Percentiles rank a stretch among this genome's conserved stretches.
Evolutionary conservation across 345 rosid species (phyloP).

Genomic region (Kernera saxatilis): DNA sequence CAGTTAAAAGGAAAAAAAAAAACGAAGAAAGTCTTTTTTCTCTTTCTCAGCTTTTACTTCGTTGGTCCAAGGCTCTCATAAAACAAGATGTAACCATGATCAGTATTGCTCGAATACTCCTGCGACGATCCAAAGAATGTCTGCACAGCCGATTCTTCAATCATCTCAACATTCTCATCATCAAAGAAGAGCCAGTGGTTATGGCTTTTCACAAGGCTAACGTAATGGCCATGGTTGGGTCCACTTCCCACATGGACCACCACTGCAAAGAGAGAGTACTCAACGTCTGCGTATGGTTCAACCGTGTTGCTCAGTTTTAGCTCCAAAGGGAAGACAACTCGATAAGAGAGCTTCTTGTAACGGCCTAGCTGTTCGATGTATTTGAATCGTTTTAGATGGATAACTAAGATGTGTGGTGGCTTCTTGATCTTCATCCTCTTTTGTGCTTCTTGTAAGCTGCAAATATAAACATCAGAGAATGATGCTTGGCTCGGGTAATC

Average conservation of each 20-base stretch:
- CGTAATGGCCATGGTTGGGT: slow-evolving; percentile 95
- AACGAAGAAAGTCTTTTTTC: neutral
- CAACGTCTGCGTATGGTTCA: slow-evolving; percentile 75
- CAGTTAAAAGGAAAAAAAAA: neutral
- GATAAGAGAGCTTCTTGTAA: slow-evolving; percentile 88
- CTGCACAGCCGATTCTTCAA: slow-evolving; percentile 95
- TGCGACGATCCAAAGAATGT: slow-evolving; percentile 98
- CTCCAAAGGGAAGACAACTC: slow-evolving; percentile 93
- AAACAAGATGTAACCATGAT: slow-evolving; percentile 97
- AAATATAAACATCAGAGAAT: neutral
- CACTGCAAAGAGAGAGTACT: slow-evolving; percentile 92
- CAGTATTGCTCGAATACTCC: slow-evolving; percentile 93
- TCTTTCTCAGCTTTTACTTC: slow-evolving; percentile 25
- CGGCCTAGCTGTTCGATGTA: slow-evolving; percentile 96
- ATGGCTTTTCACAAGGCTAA: slow-evolving; percentile 97
- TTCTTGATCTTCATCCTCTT: slow-evolving; percentile 99
- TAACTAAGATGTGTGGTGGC: slow-evolving; percentile 86
- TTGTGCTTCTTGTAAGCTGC: slow-evolving; percentile 94
- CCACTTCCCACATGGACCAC: slow-evolving; percentile 99
- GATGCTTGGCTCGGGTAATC: neutral
- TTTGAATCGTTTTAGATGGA: slow-evolving; percentile 92
- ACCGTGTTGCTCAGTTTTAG: slow-evolving; percentile 91
- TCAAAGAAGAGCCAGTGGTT: slow-evolving; percentile 98
- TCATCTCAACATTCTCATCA: slow-evolving; percentile 96
- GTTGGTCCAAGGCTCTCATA: slow-evolving; percentile 72